Conservation (phyloP, 1,284 basidiomycete species). For the Cystobasidium pallidum region DNA sequence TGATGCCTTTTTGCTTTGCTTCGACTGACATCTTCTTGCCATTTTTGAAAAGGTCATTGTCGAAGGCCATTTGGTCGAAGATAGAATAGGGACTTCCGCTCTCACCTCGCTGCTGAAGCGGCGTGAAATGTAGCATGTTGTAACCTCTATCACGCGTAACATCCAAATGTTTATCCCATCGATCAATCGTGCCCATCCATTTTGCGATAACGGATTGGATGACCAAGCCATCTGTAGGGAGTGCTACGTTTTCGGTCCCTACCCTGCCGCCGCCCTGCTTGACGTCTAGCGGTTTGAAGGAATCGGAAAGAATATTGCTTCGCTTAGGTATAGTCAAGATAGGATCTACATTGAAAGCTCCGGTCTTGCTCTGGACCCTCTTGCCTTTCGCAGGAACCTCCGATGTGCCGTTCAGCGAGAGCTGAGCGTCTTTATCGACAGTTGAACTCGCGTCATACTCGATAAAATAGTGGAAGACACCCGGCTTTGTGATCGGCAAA, state of each 20-base stretch:
- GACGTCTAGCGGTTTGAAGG: slow-evolving; percentile 55
- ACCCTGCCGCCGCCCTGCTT: slow-evolving; percentile 59
- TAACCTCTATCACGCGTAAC: slow-evolving; percentile 86
- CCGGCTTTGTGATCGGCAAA: slow-evolving; percentile 89
- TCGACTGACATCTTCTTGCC: slow-evolving; percentile 61
- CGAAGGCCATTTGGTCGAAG: slow-evolving; percentile 78
- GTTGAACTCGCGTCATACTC: slow-evolving; percentile 71
- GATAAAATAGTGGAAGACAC: slow-evolving; percentile 89
- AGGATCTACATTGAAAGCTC: slow-evolving; percentile 95
- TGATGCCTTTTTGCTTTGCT: slow-evolving; percentile 62
- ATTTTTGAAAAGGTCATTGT: slow-evolving; percentile 69
- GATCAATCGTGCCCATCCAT: slow-evolving; percentile 84
- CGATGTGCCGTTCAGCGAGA: slow-evolving; percentile 25
- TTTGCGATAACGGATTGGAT: slow-evolving; percentile 89
- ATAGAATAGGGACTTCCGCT: slow-evolving; percentile 91
- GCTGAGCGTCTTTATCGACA: slow-evolving; percentile 55
- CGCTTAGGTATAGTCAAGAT: slow-evolving; percentile 74
- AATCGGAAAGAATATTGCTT: slow-evolving; percentile 67
- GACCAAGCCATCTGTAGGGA: slow-evolving; percentile 81
- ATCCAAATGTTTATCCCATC: slow-evolving; percentile 76
- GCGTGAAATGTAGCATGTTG: slow-evolving; percentile 86
- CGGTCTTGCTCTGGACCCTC: slow-evolving; percentile 54
- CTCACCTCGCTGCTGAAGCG: slow-evolving; percentile 82
- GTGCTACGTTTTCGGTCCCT: slow-evolving; percentile 64
- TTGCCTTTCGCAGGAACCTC: slow-evolving; percentile 23